phyloP scores from a whole-genome alignment of 1,284 basidiomycete species.

The Boletus sp. region DNA sequence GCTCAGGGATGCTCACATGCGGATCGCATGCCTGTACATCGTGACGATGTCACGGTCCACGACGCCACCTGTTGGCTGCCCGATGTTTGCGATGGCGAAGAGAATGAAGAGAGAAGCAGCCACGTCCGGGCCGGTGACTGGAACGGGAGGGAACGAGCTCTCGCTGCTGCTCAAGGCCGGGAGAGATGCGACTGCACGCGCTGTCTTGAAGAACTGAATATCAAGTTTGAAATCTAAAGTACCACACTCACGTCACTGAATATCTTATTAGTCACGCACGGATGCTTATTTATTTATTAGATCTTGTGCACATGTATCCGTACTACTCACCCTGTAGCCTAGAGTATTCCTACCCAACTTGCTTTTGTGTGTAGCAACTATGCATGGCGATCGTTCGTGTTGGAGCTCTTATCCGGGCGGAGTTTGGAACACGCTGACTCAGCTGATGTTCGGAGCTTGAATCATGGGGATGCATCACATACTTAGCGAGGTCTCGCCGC shows the following conservation, averaged over 20 bases:
- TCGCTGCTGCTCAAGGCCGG: constrained; percentile 81
- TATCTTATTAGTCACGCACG: neutral
- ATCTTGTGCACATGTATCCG: constrained; percentile 32
- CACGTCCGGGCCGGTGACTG: constrained; percentile 52
- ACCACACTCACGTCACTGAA: constrained; percentile 13
- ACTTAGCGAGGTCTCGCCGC: no score
- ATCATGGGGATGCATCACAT: no score
- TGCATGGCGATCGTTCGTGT: neutral
- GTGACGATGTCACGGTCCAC: constrained; percentile 66
- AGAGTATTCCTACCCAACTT: no score
- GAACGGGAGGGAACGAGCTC: constrained; percentile 86
- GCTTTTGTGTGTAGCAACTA: constrained; percentile 22
- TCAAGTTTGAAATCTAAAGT: neutral
- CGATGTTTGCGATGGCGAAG: constrained; percentile 52
- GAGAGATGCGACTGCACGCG: constrained; percentile 79
- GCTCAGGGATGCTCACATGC: constrained; percentile 85
- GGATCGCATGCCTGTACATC: constrained; percentile 82
- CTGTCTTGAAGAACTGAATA: constrained; percentile 40
- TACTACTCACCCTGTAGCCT: constrained; percentile 14
- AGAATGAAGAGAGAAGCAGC: constrained; percentile 42
- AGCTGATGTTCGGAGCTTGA: no score
- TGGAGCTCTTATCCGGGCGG: neutral
- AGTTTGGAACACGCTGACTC: no score
- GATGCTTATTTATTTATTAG: constrained; percentile 30
- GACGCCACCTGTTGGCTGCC: constrained; percentile 44